Evolutionary conservation across 352 stramenopile species (phyloP), one percentile per base, ranked within the genome.

Genomic region (Globisporangium iwayamae): DNA sequence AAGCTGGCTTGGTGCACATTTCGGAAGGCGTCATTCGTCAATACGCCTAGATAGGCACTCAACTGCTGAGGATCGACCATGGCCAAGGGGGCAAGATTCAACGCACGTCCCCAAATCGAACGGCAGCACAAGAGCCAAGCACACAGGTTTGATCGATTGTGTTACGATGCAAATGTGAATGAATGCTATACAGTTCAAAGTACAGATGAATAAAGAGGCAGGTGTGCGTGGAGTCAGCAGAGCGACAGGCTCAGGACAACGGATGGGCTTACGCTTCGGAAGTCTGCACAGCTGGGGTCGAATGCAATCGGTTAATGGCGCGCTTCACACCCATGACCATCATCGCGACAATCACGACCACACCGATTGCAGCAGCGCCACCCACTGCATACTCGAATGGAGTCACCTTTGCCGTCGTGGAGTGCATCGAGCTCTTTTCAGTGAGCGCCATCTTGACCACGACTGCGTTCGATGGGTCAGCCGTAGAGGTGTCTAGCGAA

Each of bases 271-370:
- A 45, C 38, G 38, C 38, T 45, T 45, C 38, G 38, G 13, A 14
- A 4, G 38, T 3, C 11, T 45, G 1, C 10, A 5, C 38, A 5
- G 10, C 13, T 45, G 38, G 38, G 6, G 11, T 45, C 38, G 38
- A 18, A 5, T 45, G 38, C 38, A 45, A 13, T 5, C 13, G 14
- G 38, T 45, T 18, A 11, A 45, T 14, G 6, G 18, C 56, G 43
- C 56, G 56, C 16, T 20, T 47, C 10, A 30, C 56, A 4, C 39
- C 56, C 5, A 61, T 11, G 0, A 61, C 57, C 3, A 56, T 32
- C 22, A 74, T 1, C n/a, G 54, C 67, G 16, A 74, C 32, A 3
- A 67, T 47, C 7, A 45, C 71, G 13, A 65, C 61, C 2, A 60
- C 61, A 13, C 63, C 63, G 25, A 68, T 52, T 8, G 63, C 46